Base-by-base conservation (phyloP, 192 early-diverging fungal species). In the Cetraspora pellucida region DNA sequence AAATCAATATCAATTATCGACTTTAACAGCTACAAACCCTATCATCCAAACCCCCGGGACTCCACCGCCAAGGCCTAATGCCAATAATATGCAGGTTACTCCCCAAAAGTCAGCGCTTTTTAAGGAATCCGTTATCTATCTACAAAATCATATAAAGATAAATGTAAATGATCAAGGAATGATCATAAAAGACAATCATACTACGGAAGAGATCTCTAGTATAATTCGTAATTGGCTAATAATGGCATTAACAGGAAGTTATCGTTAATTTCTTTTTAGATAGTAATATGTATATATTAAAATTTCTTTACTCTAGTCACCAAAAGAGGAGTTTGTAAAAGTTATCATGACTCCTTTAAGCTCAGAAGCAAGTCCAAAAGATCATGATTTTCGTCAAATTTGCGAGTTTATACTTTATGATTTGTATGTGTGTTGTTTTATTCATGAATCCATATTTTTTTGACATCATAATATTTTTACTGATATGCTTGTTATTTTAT, bases 171-270 rank as follows among this genome's bases (percentile, higher is more conserved):
- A 70, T 50, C 46, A 70, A 52, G 68, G 68, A 70, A 70, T 70
- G 68, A 70, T 70, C 49, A 70, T 70, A 70, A 70, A 70, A 70
- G 68, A 70, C 5, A 70, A 70, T 49, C 68, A 70, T 52, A n/a
- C 19, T 1, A 50, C 68, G 50, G 46, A 13, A 70, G 7, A 70
- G 14, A 70, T 70, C 25, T 19, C 68, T 70, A 70, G 23, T 14
- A 70, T 70, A 70, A 70, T 70, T 46, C 68, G 68, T 16, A 70
- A 50, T 70, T 70, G 68, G 68, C 68, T 70, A 46, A 28, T 49
- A 46, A 70, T 46, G 50, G 31, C 68, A 70, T 70, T 70, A 70
- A 50, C 49, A 46, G n/a, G 49, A 70, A 70, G 44, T 70, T 69
- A 65, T 4, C 8, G 43, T 65, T 65, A 65, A 43, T 23, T 59